Evolutionary conservation across 2,329 filamentous ascomycete species (phyloP).

Genomic region (Xylariaceae sp.): DNA sequence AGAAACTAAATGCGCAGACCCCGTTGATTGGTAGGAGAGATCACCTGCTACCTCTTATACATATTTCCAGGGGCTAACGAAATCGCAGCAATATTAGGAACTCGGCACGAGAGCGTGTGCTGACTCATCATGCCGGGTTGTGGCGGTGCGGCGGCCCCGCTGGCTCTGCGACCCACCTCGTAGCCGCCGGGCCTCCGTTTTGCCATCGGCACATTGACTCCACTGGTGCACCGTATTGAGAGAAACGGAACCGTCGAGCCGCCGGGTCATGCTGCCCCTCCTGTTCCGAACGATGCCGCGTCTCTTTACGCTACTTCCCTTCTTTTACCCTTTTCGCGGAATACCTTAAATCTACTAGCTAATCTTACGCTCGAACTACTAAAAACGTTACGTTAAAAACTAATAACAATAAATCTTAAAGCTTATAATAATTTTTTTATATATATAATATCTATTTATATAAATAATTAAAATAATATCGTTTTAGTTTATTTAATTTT

Average conservation of each 20-base stretch:
- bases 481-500: not conserved
- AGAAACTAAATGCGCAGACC: no score
- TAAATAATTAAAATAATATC: no score
- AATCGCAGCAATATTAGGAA: not conserved
- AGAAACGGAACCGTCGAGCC: not conserved
- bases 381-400: not conserved
- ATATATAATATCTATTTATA: not conserved
- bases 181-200: not conserved
- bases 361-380: not conserved
- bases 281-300: not conserved
- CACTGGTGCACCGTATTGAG: not conserved
- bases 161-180: no score
- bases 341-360: not conserved
- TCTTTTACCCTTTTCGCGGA: not conserved
- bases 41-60: no score
- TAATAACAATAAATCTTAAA: not conserved
- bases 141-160: not conserved
- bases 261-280: not conserved
- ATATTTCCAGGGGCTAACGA: no score
- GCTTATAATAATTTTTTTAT: not conserved
- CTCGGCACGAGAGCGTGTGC: not conserved
- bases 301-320: not conserved
- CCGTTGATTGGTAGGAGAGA: no score
- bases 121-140: slow-evolving; percentile 1
- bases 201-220: not conserved